Conservation (phyloP, 108 stramenopile genomes). For the Aureococcus anophagefferens region DNA sequence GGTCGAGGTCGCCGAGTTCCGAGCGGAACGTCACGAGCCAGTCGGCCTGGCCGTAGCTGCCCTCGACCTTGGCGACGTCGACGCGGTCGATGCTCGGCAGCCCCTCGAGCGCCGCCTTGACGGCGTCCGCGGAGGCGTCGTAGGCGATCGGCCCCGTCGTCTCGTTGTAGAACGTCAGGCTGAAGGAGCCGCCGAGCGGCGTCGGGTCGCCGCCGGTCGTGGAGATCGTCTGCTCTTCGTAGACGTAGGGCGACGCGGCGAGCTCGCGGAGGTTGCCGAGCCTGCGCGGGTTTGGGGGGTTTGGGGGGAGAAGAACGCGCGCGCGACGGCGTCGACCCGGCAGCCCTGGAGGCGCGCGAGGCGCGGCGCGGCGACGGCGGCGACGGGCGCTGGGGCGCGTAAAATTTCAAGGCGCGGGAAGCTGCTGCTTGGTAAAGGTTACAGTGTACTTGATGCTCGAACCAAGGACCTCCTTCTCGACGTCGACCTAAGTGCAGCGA, state of each 20-base stretch:
- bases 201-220: conserved; percentile 63
- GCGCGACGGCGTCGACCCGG: too few species aligned
- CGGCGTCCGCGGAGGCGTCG: conserved; percentile 49
- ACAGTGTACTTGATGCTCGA: conserved; percentile 56
- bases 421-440: conserved; percentile 59
- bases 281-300: too few species aligned
- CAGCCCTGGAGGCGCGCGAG: too few species aligned
- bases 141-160: conserved; percentile 36
- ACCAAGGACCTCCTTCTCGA: conserved; percentile 35
- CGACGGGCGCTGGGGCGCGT: too few species aligned
- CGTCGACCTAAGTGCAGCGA: too few species aligned
- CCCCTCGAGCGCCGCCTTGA: conserved; percentile 54
- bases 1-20: conserved; percentile 39
- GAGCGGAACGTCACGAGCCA: conserved; percentile 66
- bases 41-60: conserved; percentile 33
- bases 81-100: conserved; percentile 46
- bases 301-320: too few species aligned
- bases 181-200: conserved; percentile 59
- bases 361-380: too few species aligned
- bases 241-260: conserved; percentile 36
- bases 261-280: conserved; percentile 58
- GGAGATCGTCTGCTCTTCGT: conserved; percentile 47
- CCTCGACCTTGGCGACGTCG: conserved; percentile 36
- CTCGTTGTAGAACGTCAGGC: conserved; percentile 37
- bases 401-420: too few species aligned